Evolutionary conservation across 148 eudicot genomes (phyloP).

Genomic region (Polygonum aviculare): DNA sequence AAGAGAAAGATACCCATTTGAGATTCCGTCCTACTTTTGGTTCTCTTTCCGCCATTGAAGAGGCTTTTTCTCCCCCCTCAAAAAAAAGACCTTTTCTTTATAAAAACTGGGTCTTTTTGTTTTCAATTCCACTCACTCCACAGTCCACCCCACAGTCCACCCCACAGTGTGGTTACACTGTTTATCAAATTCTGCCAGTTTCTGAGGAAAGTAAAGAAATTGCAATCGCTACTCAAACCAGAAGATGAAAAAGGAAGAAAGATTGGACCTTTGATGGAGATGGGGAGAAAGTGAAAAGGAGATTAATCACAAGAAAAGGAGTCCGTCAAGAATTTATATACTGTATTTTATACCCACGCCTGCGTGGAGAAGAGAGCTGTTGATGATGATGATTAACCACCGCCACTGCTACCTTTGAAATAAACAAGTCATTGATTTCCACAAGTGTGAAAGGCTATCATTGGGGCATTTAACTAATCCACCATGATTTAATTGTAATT

Average conservation of each 20-base stretch:
- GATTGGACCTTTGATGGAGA: neutral
- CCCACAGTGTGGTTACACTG: neutral
- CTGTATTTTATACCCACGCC: constrained; percentile 12
- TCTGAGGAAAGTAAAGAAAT: neutral
- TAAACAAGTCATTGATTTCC: neutral
- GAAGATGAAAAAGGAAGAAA: neutral
- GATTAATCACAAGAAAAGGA: neutral
- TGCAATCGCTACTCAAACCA: neutral
- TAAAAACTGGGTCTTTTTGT: neutral
- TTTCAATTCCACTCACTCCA: constrained; percentile 1
- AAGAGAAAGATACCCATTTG: constrained; percentile 10
- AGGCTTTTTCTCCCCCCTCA: neutral
- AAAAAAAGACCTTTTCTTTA: constrained; percentile 15
- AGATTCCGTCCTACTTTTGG: constrained; percentile 14
- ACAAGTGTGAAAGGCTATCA: neutral
- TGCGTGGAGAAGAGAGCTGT: constrained; percentile 12
- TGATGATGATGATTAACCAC: constrained; percentile 14
- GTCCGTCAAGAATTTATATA: neutral
- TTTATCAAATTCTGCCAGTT: neutral
- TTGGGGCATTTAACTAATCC: neutral
- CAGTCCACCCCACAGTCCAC: neutral
- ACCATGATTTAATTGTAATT: constrained; percentile 5
- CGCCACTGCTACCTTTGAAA: constrained; percentile 14
- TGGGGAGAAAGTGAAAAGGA: constrained; percentile 3
- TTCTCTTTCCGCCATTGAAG: constrained; percentile 12